phyloP scores from a whole-genome alignment of 2,329 filamentous ascomycete genomes.

The Magnaporthiopsis incrustans region DNA sequence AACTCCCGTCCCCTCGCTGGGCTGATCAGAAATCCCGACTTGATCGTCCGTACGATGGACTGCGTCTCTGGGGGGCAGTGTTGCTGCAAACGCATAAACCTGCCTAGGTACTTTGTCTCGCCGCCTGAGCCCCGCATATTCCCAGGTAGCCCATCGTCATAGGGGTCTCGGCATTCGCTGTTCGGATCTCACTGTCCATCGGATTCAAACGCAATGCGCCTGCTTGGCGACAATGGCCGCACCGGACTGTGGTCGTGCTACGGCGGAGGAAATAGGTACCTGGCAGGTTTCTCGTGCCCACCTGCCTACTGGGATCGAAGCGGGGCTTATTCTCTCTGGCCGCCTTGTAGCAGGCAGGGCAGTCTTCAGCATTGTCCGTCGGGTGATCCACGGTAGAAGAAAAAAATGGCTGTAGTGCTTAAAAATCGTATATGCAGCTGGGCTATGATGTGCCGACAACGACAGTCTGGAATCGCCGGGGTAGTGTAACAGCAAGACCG shows the following conservation, averaged over 20 bases:
- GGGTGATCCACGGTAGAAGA: too few species aligned
- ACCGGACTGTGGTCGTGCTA: not conserved
- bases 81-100: not conserved
- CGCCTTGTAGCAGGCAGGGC: too few species aligned
- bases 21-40: not conserved
- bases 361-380: not conserved
- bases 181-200: not conserved
- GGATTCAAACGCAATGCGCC: not conserved
- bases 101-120: not conserved
- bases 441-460: not conserved
- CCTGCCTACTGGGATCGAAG: too few species aligned
- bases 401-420: not conserved
- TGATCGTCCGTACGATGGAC: not conserved
- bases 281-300: too few species aligned
- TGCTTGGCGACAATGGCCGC: not conserved
- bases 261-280: not conserved
- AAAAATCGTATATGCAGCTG: not conserved
- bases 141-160: not conserved
- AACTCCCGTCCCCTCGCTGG: not conserved
- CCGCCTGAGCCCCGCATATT: not conserved
- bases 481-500: not conserved
- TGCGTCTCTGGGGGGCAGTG: too few species aligned
- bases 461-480: not conserved
- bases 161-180: not conserved
- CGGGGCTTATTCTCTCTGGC: too few species aligned